Evolutionary conservation across 495 filamentous ascomycete genomes (phyloP).

Genomic region (Penicillium parvum): DNA sequence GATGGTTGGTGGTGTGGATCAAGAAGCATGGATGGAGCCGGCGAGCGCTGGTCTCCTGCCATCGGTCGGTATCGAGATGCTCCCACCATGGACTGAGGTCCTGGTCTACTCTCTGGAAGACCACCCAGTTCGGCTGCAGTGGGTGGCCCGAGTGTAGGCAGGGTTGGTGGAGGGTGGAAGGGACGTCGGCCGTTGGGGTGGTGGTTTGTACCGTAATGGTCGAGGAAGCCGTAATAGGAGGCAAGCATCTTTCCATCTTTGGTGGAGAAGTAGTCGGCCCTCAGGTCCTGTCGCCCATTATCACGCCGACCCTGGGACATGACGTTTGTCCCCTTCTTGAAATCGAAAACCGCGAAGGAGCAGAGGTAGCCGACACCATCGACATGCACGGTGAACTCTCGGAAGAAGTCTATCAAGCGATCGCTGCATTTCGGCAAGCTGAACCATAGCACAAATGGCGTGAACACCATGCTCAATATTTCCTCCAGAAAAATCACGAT

Average conservation of each 20-base stretch:
- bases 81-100: constrained; percentile 28
- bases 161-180: constrained; percentile 76
- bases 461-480: constrained; percentile 84
- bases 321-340: constrained; percentile 73
- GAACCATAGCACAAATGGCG: constrained; percentile 83
- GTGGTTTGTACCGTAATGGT: constrained; percentile 74
- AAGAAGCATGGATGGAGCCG: constrained; percentile 64
- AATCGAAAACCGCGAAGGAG: constrained; percentile 96
- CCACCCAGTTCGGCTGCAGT: constrained; percentile 46
- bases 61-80: constrained; percentile 27
- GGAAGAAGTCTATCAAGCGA: constrained; percentile 93
- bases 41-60: constrained; percentile 31
- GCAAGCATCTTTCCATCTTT: constrained; percentile 97
- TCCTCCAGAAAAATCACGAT: constrained; percentile 89
- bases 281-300: constrained; percentile 51
- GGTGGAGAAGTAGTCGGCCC: constrained; percentile 88
- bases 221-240: constrained; percentile 88
- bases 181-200: constrained; percentile 45
- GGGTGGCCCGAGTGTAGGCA: constrained; percentile 66
- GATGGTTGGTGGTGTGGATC: constrained; percentile 86
- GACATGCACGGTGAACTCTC: constrained; percentile 94
- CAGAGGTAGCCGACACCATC: constrained; percentile 95
- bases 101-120: constrained; percentile 34
- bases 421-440: constrained; percentile 87
- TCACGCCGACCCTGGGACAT: constrained; percentile 37